These are phyloP conservation scores for Hamamelis virginiana DNA, from an alignment of 164 flowering plant genomes.

Conservation along the genomic window DNA sequence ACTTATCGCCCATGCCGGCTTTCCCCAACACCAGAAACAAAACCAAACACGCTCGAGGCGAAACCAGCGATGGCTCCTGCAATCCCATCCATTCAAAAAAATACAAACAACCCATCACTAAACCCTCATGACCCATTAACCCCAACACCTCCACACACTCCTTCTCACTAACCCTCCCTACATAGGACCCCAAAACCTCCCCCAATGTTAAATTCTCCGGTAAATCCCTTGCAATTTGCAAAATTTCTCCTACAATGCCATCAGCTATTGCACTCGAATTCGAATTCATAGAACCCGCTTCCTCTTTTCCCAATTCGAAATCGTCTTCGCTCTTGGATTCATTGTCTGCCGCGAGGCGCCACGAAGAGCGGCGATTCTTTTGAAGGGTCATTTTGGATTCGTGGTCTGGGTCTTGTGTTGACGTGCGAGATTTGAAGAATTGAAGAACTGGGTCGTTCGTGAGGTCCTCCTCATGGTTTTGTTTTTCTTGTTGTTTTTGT, in stretches of 20 bases:
- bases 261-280: slow-evolving; percentile 9
- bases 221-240: slow-evolving; percentile 49
- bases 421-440: slow-evolving; percentile 68
- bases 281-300: slow-evolving; percentile 6
- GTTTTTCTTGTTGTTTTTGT: slow-evolving; percentile 6
- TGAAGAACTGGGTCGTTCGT: slow-evolving; percentile 56
- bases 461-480: slow-evolving; percentile 1
- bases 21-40: slow-evolving; percentile 67
- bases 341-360: slow-evolving; percentile 48
- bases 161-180: slow-evolving; percentile 43
- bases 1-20: slow-evolving; percentile 59
- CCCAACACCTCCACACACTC: slow-evolving; percentile 61
- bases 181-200: slow-evolving; percentile 54
- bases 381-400: slow-evolving; percentile 51
- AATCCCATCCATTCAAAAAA: slow-evolving; percentile 88
- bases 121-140: slow-evolving; percentile 61
- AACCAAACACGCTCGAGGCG: slow-evolving; percentile 61
- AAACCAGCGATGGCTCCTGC: slow-evolving; percentile 66
- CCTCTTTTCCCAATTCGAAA: slow-evolving; percentile 13
- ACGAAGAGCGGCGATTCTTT: slow-evolving; percentile 61
- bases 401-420: slow-evolving; percentile 45
- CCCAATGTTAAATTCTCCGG: slow-evolving; percentile 65
- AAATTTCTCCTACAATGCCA: slow-evolving; percentile 51
- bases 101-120: slow-evolving; percentile 55
- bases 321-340: slow-evolving; percentile 4